phyloP scores from a whole-genome alignment of 345 rosid species.

The Eucalyptus coolabah region DNA sequence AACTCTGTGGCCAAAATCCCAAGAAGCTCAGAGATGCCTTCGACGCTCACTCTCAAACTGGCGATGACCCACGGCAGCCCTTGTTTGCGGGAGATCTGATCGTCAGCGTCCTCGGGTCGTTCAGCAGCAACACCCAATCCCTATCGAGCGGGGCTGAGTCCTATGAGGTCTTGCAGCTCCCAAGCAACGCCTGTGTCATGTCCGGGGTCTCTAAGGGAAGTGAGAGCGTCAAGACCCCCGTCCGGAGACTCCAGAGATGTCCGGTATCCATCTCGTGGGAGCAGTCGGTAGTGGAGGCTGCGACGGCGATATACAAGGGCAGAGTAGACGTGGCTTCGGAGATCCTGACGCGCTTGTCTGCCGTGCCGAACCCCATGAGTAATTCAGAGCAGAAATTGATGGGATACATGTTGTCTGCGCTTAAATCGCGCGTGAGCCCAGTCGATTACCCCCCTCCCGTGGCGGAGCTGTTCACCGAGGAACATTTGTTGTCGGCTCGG shows the following conservation, averaged over 20 bases:
- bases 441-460: neutral
- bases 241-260: no score
- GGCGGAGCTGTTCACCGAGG: no score
- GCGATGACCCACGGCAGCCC: neutral
- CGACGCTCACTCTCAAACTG: neutral
- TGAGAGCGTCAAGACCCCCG: no score
- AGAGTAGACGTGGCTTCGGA: no score
- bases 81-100: neutral
- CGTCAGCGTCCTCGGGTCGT: neutral
- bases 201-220: accelerated
- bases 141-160: neutral
- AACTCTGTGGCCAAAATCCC: slow-evolving; percentile 5
- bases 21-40: neutral
- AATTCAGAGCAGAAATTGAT: no score
- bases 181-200: neutral
- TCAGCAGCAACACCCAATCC: neutral
- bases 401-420: no score
- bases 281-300: no score
- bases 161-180: neutral
- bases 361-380: no score
- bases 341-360: no score
- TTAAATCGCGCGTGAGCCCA: no score
- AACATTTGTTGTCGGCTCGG: neutral
- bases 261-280: no score
- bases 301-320: no score